Conservation (phyloP, 106 monocot species). For the Phalaenopsis aphrodite region DNA sequence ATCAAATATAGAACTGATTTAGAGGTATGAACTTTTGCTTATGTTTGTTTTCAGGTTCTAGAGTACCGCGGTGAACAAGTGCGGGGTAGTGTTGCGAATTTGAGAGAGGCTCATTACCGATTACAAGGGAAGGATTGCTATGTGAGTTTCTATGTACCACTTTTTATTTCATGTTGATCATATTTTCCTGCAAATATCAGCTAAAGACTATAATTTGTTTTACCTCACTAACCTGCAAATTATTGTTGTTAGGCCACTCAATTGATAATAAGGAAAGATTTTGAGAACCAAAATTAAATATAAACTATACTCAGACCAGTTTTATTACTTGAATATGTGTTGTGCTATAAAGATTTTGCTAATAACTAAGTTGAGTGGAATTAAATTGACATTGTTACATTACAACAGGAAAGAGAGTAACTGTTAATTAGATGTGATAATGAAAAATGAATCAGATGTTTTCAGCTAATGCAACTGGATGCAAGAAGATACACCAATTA, state of each 20-base stretch:
- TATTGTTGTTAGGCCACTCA: background rate
- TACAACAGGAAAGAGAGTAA: background rate
- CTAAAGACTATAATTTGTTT: background rate
- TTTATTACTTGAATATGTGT: too few relatives aligned
- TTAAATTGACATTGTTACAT: too few relatives aligned
- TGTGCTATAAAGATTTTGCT: too few relatives aligned
- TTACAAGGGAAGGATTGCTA: conserved; percentile 85
- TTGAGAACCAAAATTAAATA: too few relatives aligned
- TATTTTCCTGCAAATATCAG: background rate
- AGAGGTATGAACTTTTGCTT: background rate
- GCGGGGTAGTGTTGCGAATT: conserved; percentile 78
- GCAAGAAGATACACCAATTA: too few relatives aligned
- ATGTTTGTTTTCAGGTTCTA: conserved; percentile 45
- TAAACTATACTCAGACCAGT: too few relatives aligned
- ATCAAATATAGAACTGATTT: background rate
- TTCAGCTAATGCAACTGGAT: too few relatives aligned
- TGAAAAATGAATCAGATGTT: background rate
- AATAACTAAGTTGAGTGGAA: too few relatives aligned
- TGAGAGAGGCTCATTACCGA: conserved; percentile 69
- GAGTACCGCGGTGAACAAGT: conserved; percentile 97
- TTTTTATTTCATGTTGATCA: background rate
- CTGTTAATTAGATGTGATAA: background rate
- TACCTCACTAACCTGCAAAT: background rate
- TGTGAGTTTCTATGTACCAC: conserved; percentile 32
- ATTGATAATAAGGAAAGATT: too few relatives aligned